Percentiles rank a stretch among this genome's conserved stretches.
These are phyloP conservation scores for Mucuna pruriens DNA, from an alignment of 306 rosid genomes.

Conservation along the genomic window DNA sequence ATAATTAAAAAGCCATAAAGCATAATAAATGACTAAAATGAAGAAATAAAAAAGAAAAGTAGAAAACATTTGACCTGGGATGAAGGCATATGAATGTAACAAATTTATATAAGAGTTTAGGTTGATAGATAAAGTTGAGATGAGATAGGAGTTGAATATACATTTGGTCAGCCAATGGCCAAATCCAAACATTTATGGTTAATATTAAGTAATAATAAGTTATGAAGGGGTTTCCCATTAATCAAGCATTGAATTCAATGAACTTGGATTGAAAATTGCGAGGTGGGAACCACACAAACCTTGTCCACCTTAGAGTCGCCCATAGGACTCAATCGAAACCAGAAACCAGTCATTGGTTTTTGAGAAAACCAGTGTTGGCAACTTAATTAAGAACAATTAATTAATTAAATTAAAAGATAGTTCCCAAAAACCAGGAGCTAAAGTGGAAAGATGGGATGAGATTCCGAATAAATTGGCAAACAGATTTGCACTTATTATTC, in stretches of 20 bases:
- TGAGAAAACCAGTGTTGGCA: background rate
- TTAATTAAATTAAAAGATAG: background rate
- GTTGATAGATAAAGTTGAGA: background rate
- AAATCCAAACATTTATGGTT: background rate
- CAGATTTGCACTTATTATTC: conserved; percentile 25
- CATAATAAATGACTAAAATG: background rate
- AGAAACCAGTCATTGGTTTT: conserved; percentile 45
- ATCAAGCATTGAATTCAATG: conserved; percentile 38
- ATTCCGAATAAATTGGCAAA: conserved; percentile 51
- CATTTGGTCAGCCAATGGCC: background rate
- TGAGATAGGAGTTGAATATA: background rate
- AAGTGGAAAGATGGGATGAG: conserved; percentile 30
- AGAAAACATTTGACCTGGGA: background rate
- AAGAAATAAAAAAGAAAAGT: background rate
- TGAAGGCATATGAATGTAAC: background rate
- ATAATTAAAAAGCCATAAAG: background rate
- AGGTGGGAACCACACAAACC: conserved; percentile 36
- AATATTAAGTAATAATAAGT: background rate
- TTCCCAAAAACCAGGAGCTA: conserved; percentile 76
- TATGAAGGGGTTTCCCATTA: conserved; percentile 12
- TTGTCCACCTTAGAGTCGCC: conserved; percentile 24
- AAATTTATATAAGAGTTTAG: background rate
- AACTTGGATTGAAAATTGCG: background rate
- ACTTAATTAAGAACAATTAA: background rate
- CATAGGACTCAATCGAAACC: conserved; percentile 40